Evolutionary conservation across 2,329 filamentous ascomycete species (phyloP), one percentile per base, ranked within the genome.

Genomic region (Cladosporium sphaerospermum): DNA sequence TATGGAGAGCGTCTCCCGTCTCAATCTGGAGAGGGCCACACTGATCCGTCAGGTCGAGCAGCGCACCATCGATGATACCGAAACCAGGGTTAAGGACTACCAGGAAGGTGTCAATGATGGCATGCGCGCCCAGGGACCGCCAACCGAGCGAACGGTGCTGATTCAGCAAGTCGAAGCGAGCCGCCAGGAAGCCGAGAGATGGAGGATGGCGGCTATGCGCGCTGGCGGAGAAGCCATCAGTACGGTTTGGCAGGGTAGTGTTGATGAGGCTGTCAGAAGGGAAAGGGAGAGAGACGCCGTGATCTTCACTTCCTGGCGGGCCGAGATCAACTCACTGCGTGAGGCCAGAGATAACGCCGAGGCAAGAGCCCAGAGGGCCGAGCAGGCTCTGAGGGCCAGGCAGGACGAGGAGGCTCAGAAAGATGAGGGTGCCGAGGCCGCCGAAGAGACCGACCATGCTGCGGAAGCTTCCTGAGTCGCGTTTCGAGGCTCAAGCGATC

Each of bases 181-280:
- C 37, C 50, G 56, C 32, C 11, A 19, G 5, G 58, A 62, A 34
- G 54, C 56, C 6, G 39, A 56, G 43, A 59, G 55, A 37, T 61
- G 55, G 56, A 57, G 49, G 34, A 18, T n/a, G 14, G 55, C 60
- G 52, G 59, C 60, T 4, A 49, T 60, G 56, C 41, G 57, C 3
- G 11, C 40, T 7, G 60, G 54, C 2, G 53, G 32, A 37, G 54
- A 57, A 32, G 49, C 55, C 8, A 48, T 61, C 31, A 58, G 42
- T 31, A 32, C 34, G 23, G 48, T 46, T n/a, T 62, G 57, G 55
- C 56, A 59, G 39, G 58, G 52, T 7, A 56, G 55, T 13, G 53
- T 65, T 3, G 59, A 63, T 37, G 55, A 61, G 42, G 60, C 61
- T 44, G 57, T 65, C 8, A 42, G 59, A 14, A 44, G 55, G 7